These are phyloP conservation scores for Rubus idaeus DNA, from an alignment of 306 rosid species.

Conservation along the genomic window DNA sequence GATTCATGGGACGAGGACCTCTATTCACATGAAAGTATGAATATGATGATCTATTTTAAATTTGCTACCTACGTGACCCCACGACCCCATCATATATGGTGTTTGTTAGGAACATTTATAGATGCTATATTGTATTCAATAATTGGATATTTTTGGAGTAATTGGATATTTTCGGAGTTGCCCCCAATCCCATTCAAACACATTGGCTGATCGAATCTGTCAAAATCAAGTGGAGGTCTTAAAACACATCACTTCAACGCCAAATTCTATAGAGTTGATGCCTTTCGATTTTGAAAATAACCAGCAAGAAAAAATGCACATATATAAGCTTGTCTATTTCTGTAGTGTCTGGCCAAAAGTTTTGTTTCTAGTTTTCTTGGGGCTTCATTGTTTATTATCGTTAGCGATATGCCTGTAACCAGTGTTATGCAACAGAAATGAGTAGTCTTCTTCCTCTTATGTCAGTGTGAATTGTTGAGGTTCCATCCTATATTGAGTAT, in stretches of 20 bases:
- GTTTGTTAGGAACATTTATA: background rate
- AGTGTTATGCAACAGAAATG: no score
- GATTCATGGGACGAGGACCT: background rate
- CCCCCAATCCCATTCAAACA: slow-evolving; percentile 6
- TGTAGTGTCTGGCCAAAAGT: no score
- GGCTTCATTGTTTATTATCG: no score
- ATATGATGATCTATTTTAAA: background rate
- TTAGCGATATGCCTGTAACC: no score
- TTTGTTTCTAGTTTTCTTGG: no score
- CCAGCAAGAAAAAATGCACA: background rate
- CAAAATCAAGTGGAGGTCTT: background rate
- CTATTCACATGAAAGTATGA: background rate
- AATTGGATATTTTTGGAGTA: background rate
- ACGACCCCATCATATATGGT: background rate
- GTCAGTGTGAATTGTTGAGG: no score
- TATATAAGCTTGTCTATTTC: background rate
- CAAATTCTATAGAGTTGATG: background rate
- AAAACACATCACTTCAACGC: background rate
- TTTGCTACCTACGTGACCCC: background rate
- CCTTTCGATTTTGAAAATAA: background rate
- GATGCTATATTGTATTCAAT: background rate
- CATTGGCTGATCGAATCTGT: background rate
- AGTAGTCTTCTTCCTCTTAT: no score
- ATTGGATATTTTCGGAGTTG: background rate
- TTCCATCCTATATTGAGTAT: no score